These are phyloP conservation scores for Cicer chorassanicum DNA, from an alignment of 306 rosid genomes.

Conservation along the genomic window DNA sequence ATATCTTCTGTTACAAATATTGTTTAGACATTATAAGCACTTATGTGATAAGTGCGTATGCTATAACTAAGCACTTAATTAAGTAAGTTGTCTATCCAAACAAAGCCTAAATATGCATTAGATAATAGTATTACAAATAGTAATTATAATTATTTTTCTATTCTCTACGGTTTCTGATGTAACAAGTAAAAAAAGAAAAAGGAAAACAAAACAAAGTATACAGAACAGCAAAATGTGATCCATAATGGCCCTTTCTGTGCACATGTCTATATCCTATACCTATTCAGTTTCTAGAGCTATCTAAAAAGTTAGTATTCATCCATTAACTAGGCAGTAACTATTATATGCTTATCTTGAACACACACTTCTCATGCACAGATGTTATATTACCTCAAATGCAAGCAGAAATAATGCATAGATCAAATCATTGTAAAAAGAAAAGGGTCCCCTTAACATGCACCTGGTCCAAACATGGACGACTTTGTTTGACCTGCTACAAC, in stretches of 20 bases:
- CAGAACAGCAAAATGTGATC: neutral
- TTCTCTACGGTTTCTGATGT: no score
- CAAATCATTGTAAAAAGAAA: neutral
- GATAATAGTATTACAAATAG: no score
- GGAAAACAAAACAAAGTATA: constrained; percentile 1
- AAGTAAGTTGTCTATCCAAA: neutral
- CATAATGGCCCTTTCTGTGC: no score
- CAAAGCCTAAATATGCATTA: neutral
- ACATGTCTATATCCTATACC: neutral
- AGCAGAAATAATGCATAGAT: neutral
- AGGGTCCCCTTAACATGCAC: no score
- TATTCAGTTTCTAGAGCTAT: neutral
- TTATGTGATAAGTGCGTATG: neutral
- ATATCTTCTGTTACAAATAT: no score
- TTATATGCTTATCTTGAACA: neutral
- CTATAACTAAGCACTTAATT: neutral
- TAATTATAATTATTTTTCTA: no score
- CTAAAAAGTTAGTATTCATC: constrained; percentile 5
- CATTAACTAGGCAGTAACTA: neutral
- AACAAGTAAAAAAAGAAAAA: neutral
- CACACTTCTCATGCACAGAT: no score
- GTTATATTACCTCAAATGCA: neutral
- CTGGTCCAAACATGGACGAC: no score
- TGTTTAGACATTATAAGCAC: neutral
- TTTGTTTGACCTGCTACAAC: neutral